Evolutionary conservation across 2,329 filamentous ascomycete genomes (phyloP), one percentile per base, ranked within the genome.

Genomic region (Rhytidhysteron rufulum): DNA sequence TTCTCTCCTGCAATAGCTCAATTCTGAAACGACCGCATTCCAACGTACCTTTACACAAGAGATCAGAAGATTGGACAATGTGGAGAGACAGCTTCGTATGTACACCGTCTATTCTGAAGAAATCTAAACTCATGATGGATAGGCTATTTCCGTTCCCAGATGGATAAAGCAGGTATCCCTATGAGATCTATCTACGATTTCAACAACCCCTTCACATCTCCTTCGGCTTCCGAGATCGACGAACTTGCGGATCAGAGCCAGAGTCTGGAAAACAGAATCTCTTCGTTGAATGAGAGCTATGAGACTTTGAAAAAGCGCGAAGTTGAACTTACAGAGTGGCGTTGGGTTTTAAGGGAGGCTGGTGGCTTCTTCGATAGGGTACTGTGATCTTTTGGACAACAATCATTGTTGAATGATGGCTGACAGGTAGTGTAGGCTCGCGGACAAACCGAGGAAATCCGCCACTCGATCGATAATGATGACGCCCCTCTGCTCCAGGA

Each of bases 301-400:
- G 93, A 98, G 73, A 96, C 89, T 13, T 71, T 98, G 66, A 97
- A 97, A 80, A 96, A 93, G 74, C 83, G 91, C 42, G 93, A 97
- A 73, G 88, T 95, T 44, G 93, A 98, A 66, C 76, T 98, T 57
- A 95, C 87, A 9, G 93, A 98, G 71, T 97, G 93, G 93, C 86
- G 94, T 60, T 97, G 91, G 88, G 94, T 98, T 37, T 71, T 98
- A 43, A 84, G 88, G 50, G 93, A 98, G 77, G 90, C 94, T 33
- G 93, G 93, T 30, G 88, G 90, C 53, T 98, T 98, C 72, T 98
- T 98, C 55, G 93, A 98, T 63, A 80, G 91, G 51, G 71, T 74
- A 55, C 44, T 57, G 11, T 7, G n/a, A n/a, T n/a, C n/a, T n/a
- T n/a, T n/a, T n/a, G n/a, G n/a, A n/a, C n/a, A n/a, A n/a, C n/a